Evolutionary conservation across 2,329 filamentous ascomycete genomes (phyloP).

Genomic region (Cladosporium cucumerinum): DNA sequence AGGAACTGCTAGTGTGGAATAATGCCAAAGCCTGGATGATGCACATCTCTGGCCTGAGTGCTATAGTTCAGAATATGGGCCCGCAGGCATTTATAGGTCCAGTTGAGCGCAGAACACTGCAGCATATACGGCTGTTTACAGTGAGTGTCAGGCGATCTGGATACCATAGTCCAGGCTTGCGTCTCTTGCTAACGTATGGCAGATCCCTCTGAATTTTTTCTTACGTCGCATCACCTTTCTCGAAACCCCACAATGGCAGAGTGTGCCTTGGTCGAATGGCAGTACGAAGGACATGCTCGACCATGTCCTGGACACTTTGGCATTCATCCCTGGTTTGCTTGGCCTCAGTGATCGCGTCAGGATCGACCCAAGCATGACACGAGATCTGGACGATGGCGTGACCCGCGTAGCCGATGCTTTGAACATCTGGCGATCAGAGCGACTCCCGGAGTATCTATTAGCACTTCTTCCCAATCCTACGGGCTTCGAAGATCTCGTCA

Average conservation of each 20-base stretch:
- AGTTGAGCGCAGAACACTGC: neutral
- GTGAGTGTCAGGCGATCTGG: neutral
- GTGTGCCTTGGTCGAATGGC: neutral
- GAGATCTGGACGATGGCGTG: neutral
- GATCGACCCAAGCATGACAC: neutral
- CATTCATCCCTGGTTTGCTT: neutral
- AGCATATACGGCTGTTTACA: neutral
- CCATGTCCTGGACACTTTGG: neutral
- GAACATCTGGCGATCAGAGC: neutral
- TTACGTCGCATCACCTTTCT: neutral
- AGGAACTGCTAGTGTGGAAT: conserved; percentile 3
- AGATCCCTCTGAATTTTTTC: neutral
- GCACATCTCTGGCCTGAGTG: neutral
- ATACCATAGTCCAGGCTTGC: neutral
- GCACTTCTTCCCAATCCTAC: neutral
- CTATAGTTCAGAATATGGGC: neutral
- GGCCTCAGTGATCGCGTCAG: neutral
- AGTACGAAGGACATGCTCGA: neutral
- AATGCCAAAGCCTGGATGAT: conserved; percentile 9
- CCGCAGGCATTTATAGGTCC: neutral
- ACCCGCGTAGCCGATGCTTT: neutral
- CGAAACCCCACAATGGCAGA: neutral
- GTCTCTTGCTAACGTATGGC: neutral
- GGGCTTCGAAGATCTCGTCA: neutral
- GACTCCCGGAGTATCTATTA: neutral